Base-by-base conservation (phyloP, 768 basidiomycete genomes). In the Phanerodontia chrysosporium region DNA sequence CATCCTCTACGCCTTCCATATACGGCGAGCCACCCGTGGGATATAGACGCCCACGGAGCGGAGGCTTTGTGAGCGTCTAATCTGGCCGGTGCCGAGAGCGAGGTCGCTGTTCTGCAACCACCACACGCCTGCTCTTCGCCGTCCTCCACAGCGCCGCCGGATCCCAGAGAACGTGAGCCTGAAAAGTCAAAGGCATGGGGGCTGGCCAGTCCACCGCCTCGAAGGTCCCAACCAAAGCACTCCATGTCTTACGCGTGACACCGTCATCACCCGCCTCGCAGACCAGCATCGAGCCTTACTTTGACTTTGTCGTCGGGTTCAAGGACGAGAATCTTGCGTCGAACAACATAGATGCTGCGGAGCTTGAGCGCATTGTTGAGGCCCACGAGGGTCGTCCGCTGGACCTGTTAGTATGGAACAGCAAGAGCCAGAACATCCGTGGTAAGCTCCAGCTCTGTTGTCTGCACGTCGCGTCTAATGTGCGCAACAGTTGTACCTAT, bases 251-350 rank as follows among this genome's bases (percentile, higher is more conserved):
- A 57, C 86, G 95, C 56, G 94, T 97, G 29, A 93, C 92, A 1
- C 89, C 93, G 1, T 81, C 82, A 5, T 95, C 92, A 1, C 97
- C 97, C 6, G 92, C 96, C 0, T 91, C 91, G 0, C 80, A 86
- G 59, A 92, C 92, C 0, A 82, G 80, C 55, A 86, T 95, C 48
- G 92, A 90, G 69, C 91, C 96, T 2, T 95, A 94, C 75, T 99
- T 99, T 67, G 97, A 98, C 76, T 98, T 97, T 70, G 83, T 99
- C 22, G 86, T 97, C 44, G 97, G 96, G 10, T 89, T 93, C 58
- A 86, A 93, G 69, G 90, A 90, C 8, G 83, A 84, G 62, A 55
- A 80, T 78, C 61, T 77, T 73, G 61, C 58, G 13, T 18, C 56
- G 9, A 46, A 35, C 49, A 25, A 60, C 21, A 80, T 92, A 51